Evolutionary conservation across 768 basidiomycete genomes (phyloP).

Genomic region (Omphalotus guepiniiformis): DNA sequence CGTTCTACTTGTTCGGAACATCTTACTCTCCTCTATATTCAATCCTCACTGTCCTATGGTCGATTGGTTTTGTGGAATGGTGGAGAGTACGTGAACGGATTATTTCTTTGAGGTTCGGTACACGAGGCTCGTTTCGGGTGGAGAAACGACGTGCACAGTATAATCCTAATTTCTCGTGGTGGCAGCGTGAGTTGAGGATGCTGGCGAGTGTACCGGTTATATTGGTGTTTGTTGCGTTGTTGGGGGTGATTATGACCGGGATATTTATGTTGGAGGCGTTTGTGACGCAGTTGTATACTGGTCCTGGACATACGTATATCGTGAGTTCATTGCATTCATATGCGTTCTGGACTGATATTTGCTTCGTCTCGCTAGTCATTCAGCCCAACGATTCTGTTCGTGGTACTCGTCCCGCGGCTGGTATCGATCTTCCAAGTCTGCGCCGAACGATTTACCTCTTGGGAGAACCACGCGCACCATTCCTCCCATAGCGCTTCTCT

Average conservation of each 20-base stretch:
- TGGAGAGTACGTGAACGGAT: constrained; percentile 87
- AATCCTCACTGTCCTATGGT: constrained; percentile 74
- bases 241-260: constrained; percentile 68
- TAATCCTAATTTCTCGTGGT: constrained; percentile 60
- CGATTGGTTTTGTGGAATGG: constrained; percentile 81
- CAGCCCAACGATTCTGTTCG: constrained; percentile 80
- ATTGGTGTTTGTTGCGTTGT: constrained; percentile 61
- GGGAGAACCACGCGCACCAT: constrained; percentile 90
- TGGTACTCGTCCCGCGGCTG: constrained; percentile 74
- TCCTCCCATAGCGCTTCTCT: constrained; percentile 74
- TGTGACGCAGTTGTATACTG: constrained; percentile 82
- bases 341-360: background rate
- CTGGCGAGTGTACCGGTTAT: constrained; percentile 72
- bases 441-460: constrained; percentile 70
- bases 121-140: constrained; percentile 70
- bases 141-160: constrained; percentile 71
- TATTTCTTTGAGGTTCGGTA: constrained; percentile 78
- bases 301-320: constrained; percentile 74
- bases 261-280: constrained; percentile 92
- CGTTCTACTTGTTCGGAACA: constrained; percentile 65
- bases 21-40: constrained; percentile 81
- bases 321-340: constrained; percentile 42
- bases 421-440: constrained; percentile 67
- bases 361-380: constrained; percentile 50
- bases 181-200: constrained; percentile 65